These are phyloP conservation scores for Syzygium aromaticum DNA, from an alignment of 345 rosid genomes.

Conservation along the genomic window DNA sequence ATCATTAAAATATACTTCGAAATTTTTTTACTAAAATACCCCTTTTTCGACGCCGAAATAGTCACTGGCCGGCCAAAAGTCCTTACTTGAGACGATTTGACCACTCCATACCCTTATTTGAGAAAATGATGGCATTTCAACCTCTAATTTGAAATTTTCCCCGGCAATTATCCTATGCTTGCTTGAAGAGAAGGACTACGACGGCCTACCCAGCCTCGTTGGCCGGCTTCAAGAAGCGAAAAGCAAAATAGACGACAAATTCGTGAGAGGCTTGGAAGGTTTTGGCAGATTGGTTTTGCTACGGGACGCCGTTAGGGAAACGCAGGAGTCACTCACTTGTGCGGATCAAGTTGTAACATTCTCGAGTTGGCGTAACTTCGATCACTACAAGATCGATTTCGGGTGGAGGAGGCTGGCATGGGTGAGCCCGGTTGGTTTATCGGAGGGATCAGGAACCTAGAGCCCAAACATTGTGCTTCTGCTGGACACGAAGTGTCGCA, in stretches of 20 bases:
- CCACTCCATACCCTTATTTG: too few relatives aligned
- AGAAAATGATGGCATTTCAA: too few relatives aligned
- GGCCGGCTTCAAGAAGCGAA: background rate
- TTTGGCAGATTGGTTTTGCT: background rate
- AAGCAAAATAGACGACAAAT: background rate
- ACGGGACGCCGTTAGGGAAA: background rate
- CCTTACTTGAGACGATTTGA: too few relatives aligned
- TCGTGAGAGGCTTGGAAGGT: background rate
- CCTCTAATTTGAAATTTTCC: too few relatives aligned
- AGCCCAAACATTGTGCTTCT: background rate
- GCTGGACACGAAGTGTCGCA: background rate
- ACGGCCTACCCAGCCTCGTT: background rate
- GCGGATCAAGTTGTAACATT: background rate
- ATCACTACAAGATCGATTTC: constrained; percentile 4
- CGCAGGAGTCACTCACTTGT: background rate
- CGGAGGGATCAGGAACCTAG: background rate
- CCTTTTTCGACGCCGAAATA: too few relatives aligned
- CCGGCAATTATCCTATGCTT: background rate
- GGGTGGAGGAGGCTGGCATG: constrained; percentile 16
- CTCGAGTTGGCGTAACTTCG: constrained; percentile 5
- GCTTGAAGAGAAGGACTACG: background rate
- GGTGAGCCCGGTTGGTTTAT: background rate
- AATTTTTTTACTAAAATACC: too few relatives aligned
- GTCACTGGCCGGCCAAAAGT: too few relatives aligned
- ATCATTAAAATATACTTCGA: too few relatives aligned